Percentiles rank a stretch among this genome's conserved stretches.
Conservation (phyloP, 169 alveolate species). For the Plasmodium adleri region DNA sequence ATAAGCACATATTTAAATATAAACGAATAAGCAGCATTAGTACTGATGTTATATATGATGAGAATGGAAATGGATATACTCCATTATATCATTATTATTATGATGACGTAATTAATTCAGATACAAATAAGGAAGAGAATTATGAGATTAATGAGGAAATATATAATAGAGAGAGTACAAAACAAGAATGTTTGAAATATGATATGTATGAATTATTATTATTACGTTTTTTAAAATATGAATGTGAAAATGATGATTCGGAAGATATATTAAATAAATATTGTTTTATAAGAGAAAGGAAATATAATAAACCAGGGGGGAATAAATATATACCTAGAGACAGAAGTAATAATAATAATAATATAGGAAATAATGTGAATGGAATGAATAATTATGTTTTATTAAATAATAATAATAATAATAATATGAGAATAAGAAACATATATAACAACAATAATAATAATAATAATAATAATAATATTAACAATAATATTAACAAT, state of each 20-base stretch:
- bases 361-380: not conserved
- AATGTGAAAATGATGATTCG: not conserved
- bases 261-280: conserved; percentile 29
- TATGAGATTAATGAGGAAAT: conserved; percentile 18
- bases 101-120: not conserved
- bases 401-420: not conserved
- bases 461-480: not conserved
- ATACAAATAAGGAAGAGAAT: not conserved
- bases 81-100: conserved; percentile 71
- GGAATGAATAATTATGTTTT: not conserved
- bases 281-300: conserved; percentile 57
- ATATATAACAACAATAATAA: not conserved
- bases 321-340: conserved; percentile 38
- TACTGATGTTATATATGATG: conserved; percentile 53
- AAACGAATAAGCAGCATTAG: conserved; percentile 49
- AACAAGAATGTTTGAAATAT: conserved; percentile 53
- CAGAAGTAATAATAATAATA: conserved; percentile 4
- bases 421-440: conserved; percentile 15
- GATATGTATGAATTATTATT: conserved; percentile 28
- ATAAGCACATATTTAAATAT: conserved; percentile 51
- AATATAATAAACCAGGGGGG: not conserved
- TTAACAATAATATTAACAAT: not conserved
- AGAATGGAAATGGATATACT: conserved; percentile 25
- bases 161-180: conserved; percentile 24
- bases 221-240: conserved; percentile 48